These are phyloP conservation scores for Trichomonas tenax DNA, from an alignment of 208 protist genomes.

Conservation along the genomic window DNA sequence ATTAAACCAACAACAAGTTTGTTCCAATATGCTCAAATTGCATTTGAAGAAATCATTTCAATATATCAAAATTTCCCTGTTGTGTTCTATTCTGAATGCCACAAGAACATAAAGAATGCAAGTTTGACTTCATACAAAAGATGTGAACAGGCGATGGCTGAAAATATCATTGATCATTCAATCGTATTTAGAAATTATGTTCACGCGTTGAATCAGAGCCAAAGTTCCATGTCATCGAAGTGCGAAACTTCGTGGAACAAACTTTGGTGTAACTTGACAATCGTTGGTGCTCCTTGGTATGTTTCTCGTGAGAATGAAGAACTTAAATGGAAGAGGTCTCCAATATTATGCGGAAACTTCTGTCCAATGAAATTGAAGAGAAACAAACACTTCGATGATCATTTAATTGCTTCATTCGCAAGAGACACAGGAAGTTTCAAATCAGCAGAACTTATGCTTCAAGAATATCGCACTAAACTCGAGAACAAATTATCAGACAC, in stretches of 20 bases:
- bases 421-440: neutral
- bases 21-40: neutral
- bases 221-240: neutral
- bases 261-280: neutral
- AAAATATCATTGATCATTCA: neutral
- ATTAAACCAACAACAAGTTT: neutral
- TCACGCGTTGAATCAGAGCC: neutral
- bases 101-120: neutral
- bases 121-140: neutral
- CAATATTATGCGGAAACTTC: neutral
- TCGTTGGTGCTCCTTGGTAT: neutral
- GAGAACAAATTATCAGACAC: neutral
- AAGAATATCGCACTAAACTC: neutral
- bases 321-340: neutral
- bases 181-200: neutral
- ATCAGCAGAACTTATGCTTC: neutral
- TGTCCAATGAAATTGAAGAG: constrained; percentile 11
- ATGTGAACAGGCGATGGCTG: neutral
- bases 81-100: neutral
- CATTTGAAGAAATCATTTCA: neutral
- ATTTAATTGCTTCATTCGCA: neutral
- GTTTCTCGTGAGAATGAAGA: neutral
- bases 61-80: neutral
- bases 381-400: neutral
- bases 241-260: neutral